A percentile compares a stretch with the other conserved stretches of the same genome.
phyloP scores from a whole-genome alignment of 495 filamentous ascomycete genomes.

The Aspergillus avenaceus region DNA sequence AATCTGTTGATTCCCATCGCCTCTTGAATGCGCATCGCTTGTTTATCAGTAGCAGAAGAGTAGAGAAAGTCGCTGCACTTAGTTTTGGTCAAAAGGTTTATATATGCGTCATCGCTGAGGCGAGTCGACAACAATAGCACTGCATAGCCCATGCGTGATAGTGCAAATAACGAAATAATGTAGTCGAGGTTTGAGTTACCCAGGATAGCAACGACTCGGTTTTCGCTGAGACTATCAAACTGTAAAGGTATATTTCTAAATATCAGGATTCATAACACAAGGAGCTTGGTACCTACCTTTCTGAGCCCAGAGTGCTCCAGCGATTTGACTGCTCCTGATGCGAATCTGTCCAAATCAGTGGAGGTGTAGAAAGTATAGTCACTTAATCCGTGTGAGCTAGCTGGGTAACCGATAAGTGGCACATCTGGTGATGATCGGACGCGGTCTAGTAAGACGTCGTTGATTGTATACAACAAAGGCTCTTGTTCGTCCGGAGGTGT shows the following conservation, averaged over 20 bases:
- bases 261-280: neutral
- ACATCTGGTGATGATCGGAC: conserved; percentile 3
- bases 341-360: conserved; percentile 9
- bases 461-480: neutral
- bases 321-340: conserved; percentile 5
- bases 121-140: conserved; percentile 54
- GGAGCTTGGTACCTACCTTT: neutral
- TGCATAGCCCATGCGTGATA: conserved; percentile 53
- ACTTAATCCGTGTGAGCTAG: conserved; percentile 7
- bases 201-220: conserved; percentile 43
- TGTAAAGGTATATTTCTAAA: neutral
- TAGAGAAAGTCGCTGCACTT: conserved; percentile 36
- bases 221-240: conserved; percentile 6
- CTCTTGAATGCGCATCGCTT: conserved; percentile 17
- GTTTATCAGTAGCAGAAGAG: conserved; percentile 12
- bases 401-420: conserved; percentile 12
- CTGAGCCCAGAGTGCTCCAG: conserved; percentile 1
- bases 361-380: conserved; percentile 13
- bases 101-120: conserved; percentile 45
- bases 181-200: conserved; percentile 52
- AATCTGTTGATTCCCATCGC: neutral
- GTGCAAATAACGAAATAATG: conserved; percentile 48
- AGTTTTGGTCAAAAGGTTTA: conserved; percentile 43
- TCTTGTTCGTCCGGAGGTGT: conserved; percentile 10
- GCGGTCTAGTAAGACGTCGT: conserved; percentile 10